Conservation (phyloP, 169 alveolate genomes). For the Plasmodium adleri region DNA sequence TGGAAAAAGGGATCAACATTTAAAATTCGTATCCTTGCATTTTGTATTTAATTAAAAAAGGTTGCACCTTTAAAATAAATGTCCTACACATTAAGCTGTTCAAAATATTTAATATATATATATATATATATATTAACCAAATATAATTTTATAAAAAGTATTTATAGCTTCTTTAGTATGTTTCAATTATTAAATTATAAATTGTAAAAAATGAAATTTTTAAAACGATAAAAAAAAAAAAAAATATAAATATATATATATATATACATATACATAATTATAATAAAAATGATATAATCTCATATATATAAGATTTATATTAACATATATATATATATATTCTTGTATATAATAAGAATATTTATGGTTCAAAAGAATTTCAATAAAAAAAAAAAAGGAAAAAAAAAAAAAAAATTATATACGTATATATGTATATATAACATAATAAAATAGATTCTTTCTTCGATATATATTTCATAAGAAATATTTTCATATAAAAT, state of each 20-base stretch:
- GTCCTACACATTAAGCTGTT: too few relatives aligned
- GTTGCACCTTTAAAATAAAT: too few relatives aligned
- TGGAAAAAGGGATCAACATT: too few relatives aligned
- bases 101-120: background rate
- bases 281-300: background rate
- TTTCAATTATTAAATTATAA: slow-evolving; percentile 43
- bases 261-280: slow-evolving; percentile 20
- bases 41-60: too few relatives aligned
- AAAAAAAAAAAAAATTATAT: background rate
- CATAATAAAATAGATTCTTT: too few relatives aligned
- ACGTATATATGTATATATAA: too few relatives aligned
- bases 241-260: slow-evolving; percentile 5
- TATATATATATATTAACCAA: background rate
- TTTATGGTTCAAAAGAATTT: slow-evolving; percentile 31
- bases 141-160: slow-evolving; percentile 17
- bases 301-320: too few relatives aligned
- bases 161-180: slow-evolving; percentile 6
- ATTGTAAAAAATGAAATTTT: slow-evolving; percentile 40
- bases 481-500: too few relatives aligned
- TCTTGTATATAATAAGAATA: slow-evolving; percentile 33
- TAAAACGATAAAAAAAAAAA: slow-evolving; percentile 37
- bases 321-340: slow-evolving; percentile 3
- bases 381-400: slow-evolving; percentile 16
- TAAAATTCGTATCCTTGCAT: too few relatives aligned
- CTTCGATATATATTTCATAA: too few relatives aligned